phyloP scores from a whole-genome alignment of 2,329 filamentous ascomycete genomes.

The Rugonectria rugulosa region DNA sequence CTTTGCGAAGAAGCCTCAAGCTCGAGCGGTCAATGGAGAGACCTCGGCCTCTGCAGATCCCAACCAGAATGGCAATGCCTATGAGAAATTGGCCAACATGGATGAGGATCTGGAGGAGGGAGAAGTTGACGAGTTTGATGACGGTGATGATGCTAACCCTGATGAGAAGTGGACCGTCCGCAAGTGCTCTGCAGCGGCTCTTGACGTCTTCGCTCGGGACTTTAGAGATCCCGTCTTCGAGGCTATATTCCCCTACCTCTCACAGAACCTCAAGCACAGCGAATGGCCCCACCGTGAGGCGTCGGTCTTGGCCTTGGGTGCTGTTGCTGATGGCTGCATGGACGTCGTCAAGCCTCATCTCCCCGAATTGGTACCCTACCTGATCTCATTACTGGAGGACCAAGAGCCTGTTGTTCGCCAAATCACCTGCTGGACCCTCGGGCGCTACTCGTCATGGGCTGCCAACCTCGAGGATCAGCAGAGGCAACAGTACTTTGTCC shows the following conservation, averaged over 20 bases:
- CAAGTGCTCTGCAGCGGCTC: constrained; percentile 94
- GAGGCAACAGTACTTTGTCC: constrained; percentile 83
- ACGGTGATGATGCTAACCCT: constrained; percentile 80
- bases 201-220: constrained; percentile 92
- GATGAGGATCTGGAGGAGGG: constrained; percentile 87
- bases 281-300: constrained; percentile 95
- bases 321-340: constrained; percentile 94
- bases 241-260: constrained; percentile 90
- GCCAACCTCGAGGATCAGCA: constrained; percentile 75
- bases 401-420: constrained; percentile 89
- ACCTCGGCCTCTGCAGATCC: constrained; percentile 59
- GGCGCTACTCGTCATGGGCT: constrained; percentile 92
- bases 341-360: constrained; percentile 88
- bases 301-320: constrained; percentile 90
- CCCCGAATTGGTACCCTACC: constrained; percentile 87
- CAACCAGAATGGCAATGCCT: constrained; percentile 61
- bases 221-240: constrained; percentile 90
- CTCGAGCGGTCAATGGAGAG: constrained; percentile 64
- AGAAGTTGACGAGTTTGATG: constrained; percentile 79
- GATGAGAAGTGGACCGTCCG: constrained; percentile 95
- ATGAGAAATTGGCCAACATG: constrained; percentile 63
- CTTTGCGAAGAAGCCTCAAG: constrained; percentile 77
- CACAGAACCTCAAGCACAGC: constrained; percentile 83
- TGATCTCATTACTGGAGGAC: constrained; percentile 86
- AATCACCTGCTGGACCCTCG: constrained; percentile 98